Percentiles rank a stretch among this genome's conserved stretches.
Evolutionary conservation across 139 green algal genomes (phyloP).

Genomic region (Diplosphaera chodatii): DNA sequence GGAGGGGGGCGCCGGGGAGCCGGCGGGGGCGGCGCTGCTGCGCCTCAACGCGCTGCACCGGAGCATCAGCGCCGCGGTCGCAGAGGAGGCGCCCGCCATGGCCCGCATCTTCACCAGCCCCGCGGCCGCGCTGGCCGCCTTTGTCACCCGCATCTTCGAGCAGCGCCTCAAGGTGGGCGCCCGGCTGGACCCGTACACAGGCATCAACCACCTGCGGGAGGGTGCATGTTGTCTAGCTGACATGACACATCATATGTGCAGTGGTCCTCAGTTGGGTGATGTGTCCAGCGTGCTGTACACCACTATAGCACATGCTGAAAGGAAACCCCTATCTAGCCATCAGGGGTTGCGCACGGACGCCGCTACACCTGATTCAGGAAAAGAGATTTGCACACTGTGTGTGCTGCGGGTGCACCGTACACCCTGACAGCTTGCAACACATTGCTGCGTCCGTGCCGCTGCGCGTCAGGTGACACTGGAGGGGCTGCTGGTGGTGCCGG

Average conservation of each 20-base stretch:
- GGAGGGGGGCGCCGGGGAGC: constrained; percentile 6
- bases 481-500: constrained; percentile 27
- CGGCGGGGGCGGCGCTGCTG: constrained; percentile 13
- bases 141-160: constrained; percentile 55
- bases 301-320: too few species aligned
- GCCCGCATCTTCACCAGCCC: constrained; percentile 46
- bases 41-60: constrained; percentile 34
- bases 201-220: too few species aligned
- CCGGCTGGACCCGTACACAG: too few species aligned
- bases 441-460: constrained; percentile 18
- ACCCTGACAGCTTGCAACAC: too few species aligned
- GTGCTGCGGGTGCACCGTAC: too few species aligned
- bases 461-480: constrained; percentile 36
- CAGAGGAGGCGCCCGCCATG: constrained; percentile 45
- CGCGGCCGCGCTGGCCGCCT: constrained; percentile 22
- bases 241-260: too few species aligned
- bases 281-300: too few species aligned
- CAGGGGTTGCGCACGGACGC: too few species aligned
- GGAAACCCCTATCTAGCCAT: too few species aligned
- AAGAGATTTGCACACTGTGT: too few species aligned
- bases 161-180: constrained; percentile 37
- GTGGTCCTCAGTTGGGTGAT: too few species aligned
- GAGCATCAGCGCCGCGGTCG: constrained; percentile 27
- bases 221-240: not conserved
- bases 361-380: too few species aligned